Evolutionary conservation across 2,329 filamentous ascomycete genomes (phyloP), one percentile per base, ranked within the genome.

Genomic region (Clonostachys solani): DNA sequence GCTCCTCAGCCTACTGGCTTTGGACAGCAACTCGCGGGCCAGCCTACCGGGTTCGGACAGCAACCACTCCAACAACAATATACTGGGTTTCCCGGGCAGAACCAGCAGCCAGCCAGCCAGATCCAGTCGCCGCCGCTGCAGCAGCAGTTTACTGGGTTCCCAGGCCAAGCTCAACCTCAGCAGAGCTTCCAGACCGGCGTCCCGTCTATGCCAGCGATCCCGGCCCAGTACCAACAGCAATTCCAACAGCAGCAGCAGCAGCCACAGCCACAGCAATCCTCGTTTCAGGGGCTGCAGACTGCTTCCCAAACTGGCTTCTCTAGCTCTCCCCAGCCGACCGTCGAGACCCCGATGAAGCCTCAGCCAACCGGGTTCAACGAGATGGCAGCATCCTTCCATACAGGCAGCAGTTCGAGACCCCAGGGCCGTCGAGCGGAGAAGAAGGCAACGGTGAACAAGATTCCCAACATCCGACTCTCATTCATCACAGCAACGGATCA

Each of bases 401-500:
- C 76, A 0, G 70, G 71, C 6, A 69, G 72, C 23, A 61, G 66
- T 45, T 55, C 72, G 38, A 70, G 74, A 48, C 60, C 77, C 3
- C 66, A 69, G 53, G 69, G 72, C 23, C 68, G 71, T 52, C 63
- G 73, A 50, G 64, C 72, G 8, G 67, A 72, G 48, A 63, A 72
- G 9, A 66, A 72, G 48, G 83, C 81, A 58, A 65, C 74, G 40
- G 70, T 77, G 12, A 84, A 80, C 56, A 94, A 87, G 71, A 96
- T 99, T 48, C 94, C 94, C 29, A 97, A 88, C 63, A 95, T 97
- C 54, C 81, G 94, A 44, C 72, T 99, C 51, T 96, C 92, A 4
- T 99, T 99, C 66, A 96, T 99, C 61, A 96, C 92, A 4, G 92
- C 89, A 23, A 83, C 87, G 60, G 94, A 99, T 63, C 94, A 99